These are phyloP conservation scores for Puccinia hordei DNA, from an alignment of 1,284 basidiomycete species.

Conservation along the genomic window DNA sequence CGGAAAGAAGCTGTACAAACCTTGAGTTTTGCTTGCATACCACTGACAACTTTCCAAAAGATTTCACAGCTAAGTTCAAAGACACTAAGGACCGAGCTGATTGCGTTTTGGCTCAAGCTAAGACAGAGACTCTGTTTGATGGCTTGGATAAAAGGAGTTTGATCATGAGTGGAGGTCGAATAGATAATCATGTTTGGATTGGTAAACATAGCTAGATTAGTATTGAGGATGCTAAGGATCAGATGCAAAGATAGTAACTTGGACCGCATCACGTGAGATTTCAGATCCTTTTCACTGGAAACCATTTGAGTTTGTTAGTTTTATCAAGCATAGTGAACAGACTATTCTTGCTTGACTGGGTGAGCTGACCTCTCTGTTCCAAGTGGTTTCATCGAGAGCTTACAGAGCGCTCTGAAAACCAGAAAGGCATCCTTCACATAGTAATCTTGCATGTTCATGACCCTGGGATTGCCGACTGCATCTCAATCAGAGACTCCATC, in stretches of 20 bases:
- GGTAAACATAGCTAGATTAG: slow-evolving; percentile 83
- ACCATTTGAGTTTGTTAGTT: not conserved
- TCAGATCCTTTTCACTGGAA: slow-evolving; percentile 80
- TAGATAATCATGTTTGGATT: slow-evolving; percentile 83
- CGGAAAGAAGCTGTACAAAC: slow-evolving; percentile 58
- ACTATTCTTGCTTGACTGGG: not conserved
- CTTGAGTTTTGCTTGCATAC: slow-evolving; percentile 95
- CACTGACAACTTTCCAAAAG: slow-evolving; percentile 91
- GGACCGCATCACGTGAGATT: slow-evolving; percentile 92
- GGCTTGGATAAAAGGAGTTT: slow-evolving; percentile 83
- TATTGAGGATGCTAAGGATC: slow-evolving; percentile 85
- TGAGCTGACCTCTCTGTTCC: slow-evolving; percentile 76
- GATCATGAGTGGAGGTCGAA: slow-evolving; percentile 79
- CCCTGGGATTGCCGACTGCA: slow-evolving; percentile 54
- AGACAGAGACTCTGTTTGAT: slow-evolving; percentile 94
- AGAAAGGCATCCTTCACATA: slow-evolving; percentile 96
- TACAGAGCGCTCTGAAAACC: slow-evolving; percentile 91
- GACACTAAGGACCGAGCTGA: slow-evolving; percentile 91
- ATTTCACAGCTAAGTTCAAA: slow-evolving; percentile 98
- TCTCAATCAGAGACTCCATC: slow-evolving; percentile 52
- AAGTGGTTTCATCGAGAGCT: slow-evolving; percentile 95
- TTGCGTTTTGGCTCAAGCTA: slow-evolving; percentile 89
- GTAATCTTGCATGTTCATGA: slow-evolving; percentile 65
- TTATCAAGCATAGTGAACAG: slow-evolving; percentile 9
- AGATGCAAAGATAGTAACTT: slow-evolving; percentile 90